Evolutionary conservation across 305 asterid species (phyloP).

Genomic region (Fraxinus greggii): DNA sequence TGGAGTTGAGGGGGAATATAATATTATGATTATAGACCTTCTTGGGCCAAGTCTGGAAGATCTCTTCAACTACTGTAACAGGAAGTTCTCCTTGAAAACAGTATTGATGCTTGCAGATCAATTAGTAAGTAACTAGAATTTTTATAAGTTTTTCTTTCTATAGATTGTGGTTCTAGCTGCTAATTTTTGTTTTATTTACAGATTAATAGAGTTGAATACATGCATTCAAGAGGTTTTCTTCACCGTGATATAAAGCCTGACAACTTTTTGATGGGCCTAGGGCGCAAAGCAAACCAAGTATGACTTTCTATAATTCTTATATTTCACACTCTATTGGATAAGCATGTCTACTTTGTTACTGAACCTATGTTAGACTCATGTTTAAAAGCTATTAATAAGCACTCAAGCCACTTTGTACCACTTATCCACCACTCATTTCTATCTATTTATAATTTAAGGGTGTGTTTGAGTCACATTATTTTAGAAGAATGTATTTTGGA

Average conservation of each 20-base stretch:
- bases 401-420: too few relatives aligned
- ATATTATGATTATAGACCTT: conserved; percentile 93
- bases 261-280: conserved; percentile 94
- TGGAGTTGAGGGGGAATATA: conserved; percentile 89
- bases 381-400: too few relatives aligned
- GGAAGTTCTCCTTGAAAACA: conserved; percentile 86
- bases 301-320: conserved; percentile 30
- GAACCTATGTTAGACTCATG: too few relatives aligned
- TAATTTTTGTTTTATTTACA: conserved; percentile 28
- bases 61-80: conserved; percentile 87
- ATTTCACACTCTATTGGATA: neutral
- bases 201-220: conserved; percentile 97
- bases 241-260: conserved; percentile 99
- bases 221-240: conserved; percentile 98
- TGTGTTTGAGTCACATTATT: too few relatives aligned
- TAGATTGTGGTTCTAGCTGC: conserved; percentile 16
- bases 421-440: too few relatives aligned
- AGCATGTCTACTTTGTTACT: neutral
- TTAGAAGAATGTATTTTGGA: too few relatives aligned
- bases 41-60: conserved; percentile 98
- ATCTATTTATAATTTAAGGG: too few relatives aligned
- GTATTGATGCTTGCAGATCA: conserved; percentile 99
- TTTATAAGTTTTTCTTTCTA: neutral
- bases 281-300: conserved; percentile 98
- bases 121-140: conserved; percentile 53